Evolutionary conservation across 208 protist genomes (phyloP).

Genomic region (Trichomonas tenax): DNA sequence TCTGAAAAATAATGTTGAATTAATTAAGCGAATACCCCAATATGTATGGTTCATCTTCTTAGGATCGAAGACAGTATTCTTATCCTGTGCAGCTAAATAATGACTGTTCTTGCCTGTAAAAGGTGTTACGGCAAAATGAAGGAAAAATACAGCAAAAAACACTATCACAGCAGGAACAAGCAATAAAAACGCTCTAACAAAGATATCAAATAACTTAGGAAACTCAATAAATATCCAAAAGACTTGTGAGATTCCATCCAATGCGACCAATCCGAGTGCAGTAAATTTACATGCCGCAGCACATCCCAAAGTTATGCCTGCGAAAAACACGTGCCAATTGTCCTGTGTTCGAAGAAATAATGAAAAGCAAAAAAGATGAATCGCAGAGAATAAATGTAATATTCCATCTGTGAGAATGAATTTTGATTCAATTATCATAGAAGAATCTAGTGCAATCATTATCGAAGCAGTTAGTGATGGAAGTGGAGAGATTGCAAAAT

Average conservation of each 20-base stretch:
- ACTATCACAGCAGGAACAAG: background rate
- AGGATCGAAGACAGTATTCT: background rate
- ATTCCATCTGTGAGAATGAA: conserved; percentile 9
- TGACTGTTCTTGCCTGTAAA: background rate
- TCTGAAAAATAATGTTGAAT: background rate
- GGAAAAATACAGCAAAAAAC: background rate
- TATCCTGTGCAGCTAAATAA: background rate
- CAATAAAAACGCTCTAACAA: background rate
- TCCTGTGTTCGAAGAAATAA: background rate
- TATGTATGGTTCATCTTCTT: background rate
- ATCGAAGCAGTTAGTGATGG: background rate
- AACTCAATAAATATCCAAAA: background rate
- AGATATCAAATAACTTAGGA: no score
- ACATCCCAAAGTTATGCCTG: background rate
- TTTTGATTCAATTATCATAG: background rate
- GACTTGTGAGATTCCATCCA: background rate
- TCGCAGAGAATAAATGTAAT: background rate
- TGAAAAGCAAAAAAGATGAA: background rate
- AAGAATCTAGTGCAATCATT: background rate
- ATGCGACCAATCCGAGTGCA: background rate
- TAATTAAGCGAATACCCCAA: background rate
- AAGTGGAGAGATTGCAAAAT: background rate
- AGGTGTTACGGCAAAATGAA: background rate
- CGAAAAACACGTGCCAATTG: background rate
- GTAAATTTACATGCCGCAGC: background rate